Conservation (phyloP, 306 rosid species). For the Leucaena leucocephala region DNA sequence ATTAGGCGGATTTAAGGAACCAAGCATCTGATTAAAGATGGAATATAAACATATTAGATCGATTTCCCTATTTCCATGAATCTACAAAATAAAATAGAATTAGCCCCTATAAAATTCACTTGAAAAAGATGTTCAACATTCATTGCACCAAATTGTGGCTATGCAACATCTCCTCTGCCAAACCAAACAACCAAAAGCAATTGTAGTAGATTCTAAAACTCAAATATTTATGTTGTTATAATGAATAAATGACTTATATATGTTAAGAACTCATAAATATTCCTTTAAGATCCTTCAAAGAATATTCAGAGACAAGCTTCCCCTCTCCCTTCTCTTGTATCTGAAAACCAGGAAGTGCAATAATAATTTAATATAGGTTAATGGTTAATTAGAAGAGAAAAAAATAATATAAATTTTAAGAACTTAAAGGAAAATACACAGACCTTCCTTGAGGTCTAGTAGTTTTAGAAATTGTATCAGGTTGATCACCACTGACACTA, state of each 20-base stretch:
- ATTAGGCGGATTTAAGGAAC: too few relatives aligned
- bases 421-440: constrained; percentile 22
- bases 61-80: not conserved
- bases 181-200: not conserved
- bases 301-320: constrained; percentile 82
- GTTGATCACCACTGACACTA: constrained; percentile 38
- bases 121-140: constrained; percentile 1
- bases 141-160: not conserved
- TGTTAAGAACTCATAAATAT: constrained; percentile 68
- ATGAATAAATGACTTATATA: constrained; percentile 1
- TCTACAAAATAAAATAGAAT: not conserved
- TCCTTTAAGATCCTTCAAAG: constrained; percentile 88
- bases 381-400: not conserved
- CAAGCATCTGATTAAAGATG: too few relatives aligned
- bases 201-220: not conserved
- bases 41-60: not conserved
- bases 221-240: not conserved
- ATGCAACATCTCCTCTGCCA: not conserved
- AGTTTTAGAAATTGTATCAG: constrained; percentile 51
- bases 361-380: not conserved
- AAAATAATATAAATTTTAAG: not conserved
- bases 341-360: constrained; percentile 42
- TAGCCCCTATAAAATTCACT: not conserved
- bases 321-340: constrained; percentile 85
- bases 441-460: constrained; percentile 97